Base-by-base conservation (phyloP, 1,139 yeast species). In the Debaryomyces coudertii region DNA sequence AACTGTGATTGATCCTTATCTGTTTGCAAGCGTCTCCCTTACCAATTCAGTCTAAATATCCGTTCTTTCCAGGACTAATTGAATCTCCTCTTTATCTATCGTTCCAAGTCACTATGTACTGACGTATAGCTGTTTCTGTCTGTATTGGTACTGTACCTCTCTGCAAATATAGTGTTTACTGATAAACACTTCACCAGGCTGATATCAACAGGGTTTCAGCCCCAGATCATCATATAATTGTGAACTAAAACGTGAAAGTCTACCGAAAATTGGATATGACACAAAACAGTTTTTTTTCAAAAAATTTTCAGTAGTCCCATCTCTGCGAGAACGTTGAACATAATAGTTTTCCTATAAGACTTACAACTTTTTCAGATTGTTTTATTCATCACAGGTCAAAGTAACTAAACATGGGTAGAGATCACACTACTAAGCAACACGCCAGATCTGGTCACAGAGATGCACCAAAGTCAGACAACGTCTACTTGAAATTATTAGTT, bases 401-500 rank as follows among this genome's bases (percentile, higher is more conserved):
- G 40, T 41, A 47, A 53, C 45, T 48, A 63, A 76, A 58, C 69
- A 93, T 93, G 99, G 99, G 98, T 86, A 90, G 88, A 82, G 99
- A 93, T 82, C 96, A 89, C 83, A 83, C 88, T 79, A 76, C 85
- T 76, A 92, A 90, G 80, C 97, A 90, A 80, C 99, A 93, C 87
- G 83, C 82, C 74, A 89, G 92, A 81, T 80, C 86, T 65, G 87
- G 96, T 77, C 96, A 90, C 89, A 92, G 99, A 83, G 80, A 87
- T 71, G 97, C 97, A 77, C 99, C 99, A 80, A 90, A 90, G 85
- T 92, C 98, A 63, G 97, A 93, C 82, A 95, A 93, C 76, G 97
- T 92, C 79, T 93, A 95, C 96, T 84, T 93, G 82, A 87, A 87
- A 80, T 80, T 93, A 74, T 87, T 93, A 80, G 99, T 93, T 76